A percentile compares a stretch with the other conserved stretches of the same genome.
Evolutionary conservation across 805 yeast genomes (phyloP).

Genomic region (Danielia oregonensis): DNA sequence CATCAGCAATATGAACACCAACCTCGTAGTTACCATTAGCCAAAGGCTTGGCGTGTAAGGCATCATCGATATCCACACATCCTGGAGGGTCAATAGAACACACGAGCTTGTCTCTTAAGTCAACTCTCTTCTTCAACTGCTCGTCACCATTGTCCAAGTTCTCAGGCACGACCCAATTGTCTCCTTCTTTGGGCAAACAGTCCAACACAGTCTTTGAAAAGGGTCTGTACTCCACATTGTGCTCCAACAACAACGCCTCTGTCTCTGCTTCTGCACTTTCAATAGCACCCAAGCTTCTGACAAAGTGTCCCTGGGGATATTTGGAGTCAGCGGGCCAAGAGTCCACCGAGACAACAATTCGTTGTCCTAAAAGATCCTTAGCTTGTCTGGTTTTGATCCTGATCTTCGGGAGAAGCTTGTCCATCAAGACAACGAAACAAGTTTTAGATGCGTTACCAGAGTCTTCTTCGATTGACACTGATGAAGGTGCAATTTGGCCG

Average conservation of each 20-base stretch:
- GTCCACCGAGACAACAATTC: constrained; percentile 90
- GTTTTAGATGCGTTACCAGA: constrained; percentile 64
- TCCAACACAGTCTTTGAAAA: constrained; percentile 87
- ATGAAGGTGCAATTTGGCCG: constrained; percentile 82
- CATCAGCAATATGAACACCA: constrained; percentile 99
- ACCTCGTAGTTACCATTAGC: constrained; percentile 96
- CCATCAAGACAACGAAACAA: constrained; percentile 87
- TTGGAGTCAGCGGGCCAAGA: constrained; percentile 85
- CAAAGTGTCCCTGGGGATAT: constrained; percentile 92
- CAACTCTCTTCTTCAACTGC: constrained; percentile 62
- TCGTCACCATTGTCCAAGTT: constrained; percentile 50
- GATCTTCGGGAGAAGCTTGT: constrained; percentile 79
- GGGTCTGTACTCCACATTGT: constrained; percentile 95
- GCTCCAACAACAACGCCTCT: constrained; percentile 88
- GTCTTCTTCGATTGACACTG: constrained; percentile 52
- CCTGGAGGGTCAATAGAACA: constrained; percentile 98
- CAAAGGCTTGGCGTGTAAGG: constrained; percentile 78
- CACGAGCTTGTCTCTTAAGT: constrained; percentile 81
- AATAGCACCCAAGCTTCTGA: constrained; percentile 81
- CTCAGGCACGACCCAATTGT: constrained; percentile 86
- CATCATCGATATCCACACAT: constrained; percentile 98
- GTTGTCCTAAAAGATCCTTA: constrained; percentile 73
- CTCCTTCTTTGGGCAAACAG: constrained; percentile 92
- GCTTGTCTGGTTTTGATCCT: constrained; percentile 87
- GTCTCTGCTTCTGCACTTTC: constrained; percentile 95